Evolutionary conservation across 2,329 filamentous ascomycete genomes (phyloP).

Genomic region (Diaporthe ampelina): DNA sequence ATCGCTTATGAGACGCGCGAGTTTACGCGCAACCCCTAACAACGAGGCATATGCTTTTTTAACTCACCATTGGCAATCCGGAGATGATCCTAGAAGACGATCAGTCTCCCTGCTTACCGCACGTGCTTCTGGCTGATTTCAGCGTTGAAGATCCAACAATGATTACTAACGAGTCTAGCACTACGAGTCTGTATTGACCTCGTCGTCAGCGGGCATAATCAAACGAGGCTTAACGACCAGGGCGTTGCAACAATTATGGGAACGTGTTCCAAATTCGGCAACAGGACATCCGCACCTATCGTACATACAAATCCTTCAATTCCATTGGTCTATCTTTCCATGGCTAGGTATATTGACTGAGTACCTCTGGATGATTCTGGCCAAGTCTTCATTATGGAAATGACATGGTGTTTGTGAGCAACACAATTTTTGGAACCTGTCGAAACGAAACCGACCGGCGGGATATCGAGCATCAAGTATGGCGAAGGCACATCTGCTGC

Average conservation of each 20-base stretch:
- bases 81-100: background rate
- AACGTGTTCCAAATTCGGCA: background rate
- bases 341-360: conserved; percentile 17
- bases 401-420: conserved; percentile 2
- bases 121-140: conserved; percentile 4
- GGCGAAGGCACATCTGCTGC: conserved; percentile 1
- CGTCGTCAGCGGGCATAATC: too few species aligned
- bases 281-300: background rate
- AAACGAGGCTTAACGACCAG: background rate
- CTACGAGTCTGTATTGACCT: too few species aligned
- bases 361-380: conserved; percentile 34
- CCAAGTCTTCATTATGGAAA: background rate
- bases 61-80: conserved; percentile 4
- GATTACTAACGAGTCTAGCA: background rate
- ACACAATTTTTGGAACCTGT: conserved; percentile 6
- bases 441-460: background rate
- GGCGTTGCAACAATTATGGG: background rate
- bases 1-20: conserved; percentile 27
- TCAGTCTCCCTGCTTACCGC: conserved; percentile 7
- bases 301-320: background rate
- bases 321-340: background rate
- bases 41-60: too few species aligned
- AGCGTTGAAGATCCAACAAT: background rate
- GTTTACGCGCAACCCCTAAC: background rate
- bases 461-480: conserved; percentile 31